These are phyloP conservation scores for Dactylella cylindrospora DNA, from an alignment of 2,329 filamentous ascomycete species.

Conservation along the genomic window DNA sequence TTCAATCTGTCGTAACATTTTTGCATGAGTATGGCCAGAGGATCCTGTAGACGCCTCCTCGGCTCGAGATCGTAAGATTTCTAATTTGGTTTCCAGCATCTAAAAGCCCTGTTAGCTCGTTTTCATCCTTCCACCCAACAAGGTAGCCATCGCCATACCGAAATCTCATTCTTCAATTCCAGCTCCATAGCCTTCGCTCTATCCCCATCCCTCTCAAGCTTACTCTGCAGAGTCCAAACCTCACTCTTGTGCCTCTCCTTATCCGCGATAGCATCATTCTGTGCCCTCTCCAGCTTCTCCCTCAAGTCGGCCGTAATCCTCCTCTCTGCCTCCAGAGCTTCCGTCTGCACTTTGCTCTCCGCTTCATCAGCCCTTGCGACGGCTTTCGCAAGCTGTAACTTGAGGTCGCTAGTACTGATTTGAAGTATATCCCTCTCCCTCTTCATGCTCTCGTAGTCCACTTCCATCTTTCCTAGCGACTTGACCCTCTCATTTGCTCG, in stretches of 20 bases:
- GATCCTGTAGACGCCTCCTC: constrained; percentile 86
- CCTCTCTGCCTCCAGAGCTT: constrained; percentile 68
- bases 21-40: constrained; percentile 80
- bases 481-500: constrained; percentile 43
- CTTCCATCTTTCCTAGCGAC: constrained; percentile 37
- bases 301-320: constrained; percentile 60
- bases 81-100: constrained; percentile 82
- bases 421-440: constrained; percentile 51
- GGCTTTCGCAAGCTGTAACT: constrained; percentile 63
- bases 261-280: constrained; percentile 44
- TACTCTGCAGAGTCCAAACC: constrained; percentile 68
- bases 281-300: constrained; percentile 52
- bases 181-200: constrained; percentile 69
- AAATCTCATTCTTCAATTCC: constrained; percentile 70
- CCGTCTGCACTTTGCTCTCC: constrained; percentile 66
- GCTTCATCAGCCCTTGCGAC: constrained; percentile 65
- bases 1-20: constrained; percentile 89
- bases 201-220: constrained; percentile 74
- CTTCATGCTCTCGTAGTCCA: constrained; percentile 36
- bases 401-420: constrained; percentile 59
- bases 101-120: constrained; percentile 52
- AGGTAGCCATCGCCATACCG: constrained; percentile 55
- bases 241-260: constrained; percentile 60
- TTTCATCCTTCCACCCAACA: neutral
- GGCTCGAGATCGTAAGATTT: constrained; percentile 77